Conservation (phyloP, 2,329 filamentous ascomycete species). For the Penicillium freii region DNA sequence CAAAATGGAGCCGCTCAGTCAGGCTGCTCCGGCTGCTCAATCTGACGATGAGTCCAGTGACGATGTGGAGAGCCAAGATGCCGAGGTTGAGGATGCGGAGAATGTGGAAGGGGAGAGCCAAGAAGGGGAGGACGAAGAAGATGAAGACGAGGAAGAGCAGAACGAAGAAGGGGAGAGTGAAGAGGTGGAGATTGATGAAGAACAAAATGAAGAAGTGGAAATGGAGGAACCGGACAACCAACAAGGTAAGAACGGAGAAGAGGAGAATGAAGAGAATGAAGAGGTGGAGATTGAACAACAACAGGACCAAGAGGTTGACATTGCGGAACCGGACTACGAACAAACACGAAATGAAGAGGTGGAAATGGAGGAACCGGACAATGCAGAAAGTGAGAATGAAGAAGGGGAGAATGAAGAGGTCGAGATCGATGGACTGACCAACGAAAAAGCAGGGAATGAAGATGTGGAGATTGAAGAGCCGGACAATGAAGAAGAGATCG, state of each 20-base stretch:
- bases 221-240: not conserved
- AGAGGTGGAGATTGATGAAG: too few relatives aligned
- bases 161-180: not conserved
- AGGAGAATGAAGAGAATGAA: not conserved
- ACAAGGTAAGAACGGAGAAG: too few relatives aligned
- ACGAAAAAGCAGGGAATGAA: not conserved
- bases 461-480: not conserved
- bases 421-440: too few relatives aligned
- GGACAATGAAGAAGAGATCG: too few relatives aligned
- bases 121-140: conserved; percentile 11
- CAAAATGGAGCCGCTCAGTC: conserved; percentile 13
- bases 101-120: conserved; percentile 17
- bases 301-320: not conserved
- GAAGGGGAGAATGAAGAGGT: not conserved
- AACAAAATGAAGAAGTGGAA: not conserved
- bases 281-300: not conserved
- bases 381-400: not conserved
- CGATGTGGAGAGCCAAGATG: conserved; percentile 11
- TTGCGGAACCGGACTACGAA: not conserved
- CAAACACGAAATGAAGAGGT: too few relatives aligned
- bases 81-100: conserved; percentile 1
- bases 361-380: too few relatives aligned
- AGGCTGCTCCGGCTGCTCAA: not conserved
- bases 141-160: not conserved
- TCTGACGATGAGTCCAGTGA: not conserved